Conservation (phyloP, 768 basidiomycete genomes). For the Lactarius trivialis region DNA sequence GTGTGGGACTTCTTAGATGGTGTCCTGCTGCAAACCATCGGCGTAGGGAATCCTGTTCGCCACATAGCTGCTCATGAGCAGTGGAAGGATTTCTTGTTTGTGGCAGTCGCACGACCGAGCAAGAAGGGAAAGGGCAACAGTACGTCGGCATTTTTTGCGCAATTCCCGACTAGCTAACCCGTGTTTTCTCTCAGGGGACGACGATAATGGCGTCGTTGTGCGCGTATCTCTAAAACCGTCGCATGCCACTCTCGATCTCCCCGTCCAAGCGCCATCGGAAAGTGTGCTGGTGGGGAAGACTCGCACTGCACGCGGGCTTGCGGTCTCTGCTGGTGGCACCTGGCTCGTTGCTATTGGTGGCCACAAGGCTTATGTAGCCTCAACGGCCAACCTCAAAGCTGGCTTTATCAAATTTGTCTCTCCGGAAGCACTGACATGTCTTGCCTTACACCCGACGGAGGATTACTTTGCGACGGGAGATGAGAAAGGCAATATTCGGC, state of each 20-base stretch:
- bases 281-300: slow-evolving; percentile 61
- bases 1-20: slow-evolving; percentile 95
- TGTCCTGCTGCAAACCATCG: slow-evolving; percentile 65
- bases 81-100: slow-evolving; percentile 64
- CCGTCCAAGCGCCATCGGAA: slow-evolving; percentile 43
- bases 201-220: slow-evolving; percentile 48
- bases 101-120: slow-evolving; percentile 48
- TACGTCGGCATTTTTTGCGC: slow-evolving; percentile 19
- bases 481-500: slow-evolving; percentile 68
- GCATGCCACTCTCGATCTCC: slow-evolving; percentile 35
- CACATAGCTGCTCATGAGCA: slow-evolving; percentile 64
- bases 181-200: not conserved
- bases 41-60: slow-evolving; percentile 61
- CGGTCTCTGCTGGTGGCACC: slow-evolving; percentile 66
- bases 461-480: slow-evolving; percentile 97
- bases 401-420: slow-evolving; percentile 83
- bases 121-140: slow-evolving; percentile 37
- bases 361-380: slow-evolving; percentile 71
- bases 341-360: slow-evolving; percentile 74
- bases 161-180: not conserved
- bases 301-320: slow-evolving; percentile 53
- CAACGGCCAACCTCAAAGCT: slow-evolving; percentile 46
- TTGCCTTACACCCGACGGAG: slow-evolving; percentile 82
- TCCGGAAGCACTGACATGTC: slow-evolving; percentile 71
- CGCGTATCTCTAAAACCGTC: slow-evolving; percentile 55